phyloP scores from a whole-genome alignment of 2,329 filamentous ascomycete species.

The Nothomitra cinnamomea region DNA sequence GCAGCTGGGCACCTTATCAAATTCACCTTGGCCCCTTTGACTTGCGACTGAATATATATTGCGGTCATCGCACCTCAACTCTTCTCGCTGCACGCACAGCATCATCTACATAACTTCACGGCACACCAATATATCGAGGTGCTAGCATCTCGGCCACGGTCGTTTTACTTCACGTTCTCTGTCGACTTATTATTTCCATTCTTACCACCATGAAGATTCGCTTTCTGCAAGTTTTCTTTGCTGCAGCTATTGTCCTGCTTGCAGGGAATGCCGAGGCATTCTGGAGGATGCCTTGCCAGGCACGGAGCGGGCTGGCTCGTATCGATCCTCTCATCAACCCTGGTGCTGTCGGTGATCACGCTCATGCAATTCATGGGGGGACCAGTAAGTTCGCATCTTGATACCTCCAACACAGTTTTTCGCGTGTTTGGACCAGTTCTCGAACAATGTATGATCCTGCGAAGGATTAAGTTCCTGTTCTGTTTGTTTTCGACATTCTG shows the following conservation, averaged over 20 bases:
- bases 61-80: neutral
- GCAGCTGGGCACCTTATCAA: neutral
- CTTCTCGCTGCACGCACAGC: neutral
- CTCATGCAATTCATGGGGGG: constrained; percentile 61
- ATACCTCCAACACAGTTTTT: neutral
- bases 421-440: neutral
- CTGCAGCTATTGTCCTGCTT: neutral
- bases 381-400: constrained; percentile 40
- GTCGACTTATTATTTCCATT: neutral
- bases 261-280: constrained; percentile 41
- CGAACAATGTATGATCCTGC: neutral
- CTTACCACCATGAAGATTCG: neutral
- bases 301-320: constrained; percentile 48
- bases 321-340: constrained; percentile 61
- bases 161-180: neutral
- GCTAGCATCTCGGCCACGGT: neutral
- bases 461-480: too few relatives aligned
- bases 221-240: neutral
- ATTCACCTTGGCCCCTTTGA: neutral
- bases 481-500: too few relatives aligned
- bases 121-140: neutral
- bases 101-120: neutral
- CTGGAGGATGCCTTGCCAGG: constrained; percentile 78
- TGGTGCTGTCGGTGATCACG: constrained; percentile 43
- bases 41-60: neutral